These are phyloP conservation scores for barrel medic (Medicago truncatula) DNA, from an alignment of 306 rosid genomes.

Conservation along the genomic window DNA sequence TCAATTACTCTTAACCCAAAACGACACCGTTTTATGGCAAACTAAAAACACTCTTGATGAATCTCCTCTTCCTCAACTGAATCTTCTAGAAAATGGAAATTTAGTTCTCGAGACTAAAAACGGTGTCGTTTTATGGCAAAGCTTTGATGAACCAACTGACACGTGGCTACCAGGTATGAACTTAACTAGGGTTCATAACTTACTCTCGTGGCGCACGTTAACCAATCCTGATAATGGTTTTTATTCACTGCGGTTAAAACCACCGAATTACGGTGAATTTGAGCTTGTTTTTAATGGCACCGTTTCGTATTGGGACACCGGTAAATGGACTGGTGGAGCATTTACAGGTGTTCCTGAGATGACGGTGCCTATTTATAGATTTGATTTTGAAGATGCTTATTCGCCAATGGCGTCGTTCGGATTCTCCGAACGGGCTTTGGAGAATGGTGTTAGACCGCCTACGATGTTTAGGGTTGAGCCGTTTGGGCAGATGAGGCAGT, in stretches of 20 bases:
- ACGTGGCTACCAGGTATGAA: conserved; percentile 89
- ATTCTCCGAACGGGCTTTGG: conserved; percentile 56
- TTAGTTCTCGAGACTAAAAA: conserved; percentile 43
- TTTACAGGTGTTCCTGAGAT: conserved; percentile 71
- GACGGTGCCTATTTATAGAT: conserved; percentile 65
- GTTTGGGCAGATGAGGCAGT: conserved; percentile 69
- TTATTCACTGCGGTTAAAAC: conserved; percentile 64
- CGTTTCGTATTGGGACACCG: conserved; percentile 70
- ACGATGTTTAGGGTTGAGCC: conserved; percentile 60
- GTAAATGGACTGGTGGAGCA: conserved; percentile 60
- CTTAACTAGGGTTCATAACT: conserved; percentile 49
- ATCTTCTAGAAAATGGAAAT: conserved; percentile 63
- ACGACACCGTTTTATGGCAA: conserved; percentile 47
- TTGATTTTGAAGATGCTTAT: conserved; percentile 57
- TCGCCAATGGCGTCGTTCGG: conserved; percentile 71
- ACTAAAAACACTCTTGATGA: not conserved
- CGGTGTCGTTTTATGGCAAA: conserved; percentile 68
- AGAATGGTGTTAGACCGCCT: conserved; percentile 47
- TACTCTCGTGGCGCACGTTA: conserved; percentile 60
- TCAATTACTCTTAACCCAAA: conserved; percentile 52
- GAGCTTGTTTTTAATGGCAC: conserved; percentile 61
- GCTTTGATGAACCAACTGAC: conserved; percentile 81
- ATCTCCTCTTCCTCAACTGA: not conserved
- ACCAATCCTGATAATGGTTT: conserved; percentile 70
- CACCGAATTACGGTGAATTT: conserved; percentile 63